Conservation (phyloP, 2,329 filamentous ascomycete species). For the Rhexocercosporidium sp. region DNA sequence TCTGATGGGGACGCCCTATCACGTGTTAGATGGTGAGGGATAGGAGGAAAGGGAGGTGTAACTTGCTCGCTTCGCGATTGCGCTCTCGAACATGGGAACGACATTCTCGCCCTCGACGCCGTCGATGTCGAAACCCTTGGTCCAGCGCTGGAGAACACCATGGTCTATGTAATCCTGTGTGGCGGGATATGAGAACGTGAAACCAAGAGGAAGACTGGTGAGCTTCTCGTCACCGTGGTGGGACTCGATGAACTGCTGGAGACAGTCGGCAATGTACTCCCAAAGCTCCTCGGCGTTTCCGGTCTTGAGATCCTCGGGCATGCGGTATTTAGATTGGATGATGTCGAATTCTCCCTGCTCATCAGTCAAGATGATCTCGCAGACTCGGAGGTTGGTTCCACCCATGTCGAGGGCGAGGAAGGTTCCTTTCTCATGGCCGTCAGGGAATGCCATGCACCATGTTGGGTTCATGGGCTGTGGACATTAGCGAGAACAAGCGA, state of each 20-base stretch:
- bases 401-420: slow-evolving; percentile 94
- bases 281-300: slow-evolving; percentile 85
- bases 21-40: slow-evolving; percentile 25
- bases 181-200: slow-evolving; percentile 95
- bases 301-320: slow-evolving; percentile 91
- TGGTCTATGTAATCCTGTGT: slow-evolving; percentile 94
- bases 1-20: slow-evolving; percentile 85
- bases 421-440: slow-evolving; percentile 84
- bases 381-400: slow-evolving; percentile 93
- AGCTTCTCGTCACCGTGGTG: slow-evolving; percentile 75
- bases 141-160: slow-evolving; percentile 92
- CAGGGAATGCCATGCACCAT: slow-evolving; percentile 91
- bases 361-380: slow-evolving; percentile 87
- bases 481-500: slow-evolving; percentile 26
- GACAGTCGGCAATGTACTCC: slow-evolving; percentile 93
- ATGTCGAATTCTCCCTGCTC: slow-evolving; percentile 92
- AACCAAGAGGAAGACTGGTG: slow-evolving; percentile 78
- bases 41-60: background rate
- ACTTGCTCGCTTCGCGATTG: slow-evolving; percentile 70
- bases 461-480: slow-evolving; percentile 93
- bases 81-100: slow-evolving; percentile 84
- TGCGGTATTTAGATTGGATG: slow-evolving; percentile 93
- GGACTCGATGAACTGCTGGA: slow-evolving; percentile 87
- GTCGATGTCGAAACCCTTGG: slow-evolving; percentile 94
- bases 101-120: slow-evolving; percentile 92